Evolutionary conservation across 257 asterid species (phyloP).

Genomic region (Knoxia roxburghii): DNA sequence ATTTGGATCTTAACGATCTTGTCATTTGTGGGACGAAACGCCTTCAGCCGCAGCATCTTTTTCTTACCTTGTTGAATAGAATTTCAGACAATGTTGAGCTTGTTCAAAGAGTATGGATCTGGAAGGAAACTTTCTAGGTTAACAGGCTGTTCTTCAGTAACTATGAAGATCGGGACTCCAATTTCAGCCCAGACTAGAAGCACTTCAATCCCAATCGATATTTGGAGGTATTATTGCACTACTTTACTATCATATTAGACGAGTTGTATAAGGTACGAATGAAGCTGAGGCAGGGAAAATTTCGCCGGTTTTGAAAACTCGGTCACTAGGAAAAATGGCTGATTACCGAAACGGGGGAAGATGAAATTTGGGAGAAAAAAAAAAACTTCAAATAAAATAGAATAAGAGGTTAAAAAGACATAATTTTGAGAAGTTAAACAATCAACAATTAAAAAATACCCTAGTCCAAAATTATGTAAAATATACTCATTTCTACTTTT

Average conservation of each 20-base stretch:
- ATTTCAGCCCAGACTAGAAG: background rate
- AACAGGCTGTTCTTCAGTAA: background rate
- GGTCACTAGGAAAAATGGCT: background rate
- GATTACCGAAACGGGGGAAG: too few species aligned
- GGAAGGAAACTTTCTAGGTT: background rate
- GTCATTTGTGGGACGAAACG: slow-evolving; percentile 93
- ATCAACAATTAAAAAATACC: too few species aligned
- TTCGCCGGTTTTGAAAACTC: background rate
- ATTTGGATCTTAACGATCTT: slow-evolving; percentile 92
- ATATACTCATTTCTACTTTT: too few species aligned
- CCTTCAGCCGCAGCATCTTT: slow-evolving; percentile 70
- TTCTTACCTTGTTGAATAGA: background rate
- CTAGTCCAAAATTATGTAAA: too few species aligned
- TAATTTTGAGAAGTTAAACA: too few species aligned
- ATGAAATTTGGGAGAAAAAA: too few species aligned
- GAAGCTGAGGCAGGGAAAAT: background rate
- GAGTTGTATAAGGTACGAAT: background rate
- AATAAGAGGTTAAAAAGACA: too few species aligned
- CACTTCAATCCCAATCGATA: slow-evolving; percentile 7
- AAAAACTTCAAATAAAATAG: too few species aligned
- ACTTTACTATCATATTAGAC: background rate
- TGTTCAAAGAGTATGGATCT: slow-evolving; percentile 21
- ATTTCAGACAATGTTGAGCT: slow-evolving; percentile 3
- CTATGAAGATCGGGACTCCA: slow-evolving; percentile 3
- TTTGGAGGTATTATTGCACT: background rate